Evolutionary conservation across 75 land plant genomes (phyloP).

Genomic region (Picea glauca): DNA sequence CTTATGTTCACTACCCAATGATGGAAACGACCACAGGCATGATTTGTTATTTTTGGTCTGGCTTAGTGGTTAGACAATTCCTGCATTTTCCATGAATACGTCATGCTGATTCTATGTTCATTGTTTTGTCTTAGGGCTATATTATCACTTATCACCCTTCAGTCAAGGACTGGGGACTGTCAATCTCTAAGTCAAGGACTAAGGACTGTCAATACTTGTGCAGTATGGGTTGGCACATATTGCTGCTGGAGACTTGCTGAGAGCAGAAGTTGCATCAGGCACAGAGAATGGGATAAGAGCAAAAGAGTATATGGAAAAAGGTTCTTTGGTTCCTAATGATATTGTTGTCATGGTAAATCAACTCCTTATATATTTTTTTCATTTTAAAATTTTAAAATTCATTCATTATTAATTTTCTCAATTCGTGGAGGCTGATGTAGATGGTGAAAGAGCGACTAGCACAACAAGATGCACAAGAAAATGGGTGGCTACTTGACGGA

Average conservation of each 20-base stretch:
- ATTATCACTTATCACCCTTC: no score
- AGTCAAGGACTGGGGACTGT: no score
- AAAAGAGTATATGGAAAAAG: slow-evolving; percentile 87
- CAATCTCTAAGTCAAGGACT: neutral
- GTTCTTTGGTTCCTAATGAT: slow-evolving; percentile 85
- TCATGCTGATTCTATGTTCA: neutral
- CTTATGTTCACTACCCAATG: no score
- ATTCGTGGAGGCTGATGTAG: slow-evolving; percentile 19
- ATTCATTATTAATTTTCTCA: neutral
- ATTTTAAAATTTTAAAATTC: neutral
- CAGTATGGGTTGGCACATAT: slow-evolving; percentile 91
- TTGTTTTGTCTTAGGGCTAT: no score
- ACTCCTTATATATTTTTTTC: slow-evolving; percentile 2
- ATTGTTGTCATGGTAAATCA: slow-evolving; percentile 75
- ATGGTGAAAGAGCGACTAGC: slow-evolving; percentile 86
- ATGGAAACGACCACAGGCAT: neutral
- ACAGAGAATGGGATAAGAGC: slow-evolving; percentile 82
- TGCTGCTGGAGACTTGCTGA: slow-evolving; percentile 87
- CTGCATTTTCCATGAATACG: neutral
- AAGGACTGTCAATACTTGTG: slow-evolving; percentile 15
- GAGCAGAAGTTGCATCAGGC: slow-evolving; percentile 83
- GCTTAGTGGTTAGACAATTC: neutral
- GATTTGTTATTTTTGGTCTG: neutral
- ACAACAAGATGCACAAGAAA: slow-evolving; percentile 57
- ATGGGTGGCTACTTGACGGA: slow-evolving; percentile 98